These are phyloP conservation scores for Alternaria tenuissima DNA, from an alignment of 2,329 filamentous ascomycete species.

Conservation along the genomic window DNA sequence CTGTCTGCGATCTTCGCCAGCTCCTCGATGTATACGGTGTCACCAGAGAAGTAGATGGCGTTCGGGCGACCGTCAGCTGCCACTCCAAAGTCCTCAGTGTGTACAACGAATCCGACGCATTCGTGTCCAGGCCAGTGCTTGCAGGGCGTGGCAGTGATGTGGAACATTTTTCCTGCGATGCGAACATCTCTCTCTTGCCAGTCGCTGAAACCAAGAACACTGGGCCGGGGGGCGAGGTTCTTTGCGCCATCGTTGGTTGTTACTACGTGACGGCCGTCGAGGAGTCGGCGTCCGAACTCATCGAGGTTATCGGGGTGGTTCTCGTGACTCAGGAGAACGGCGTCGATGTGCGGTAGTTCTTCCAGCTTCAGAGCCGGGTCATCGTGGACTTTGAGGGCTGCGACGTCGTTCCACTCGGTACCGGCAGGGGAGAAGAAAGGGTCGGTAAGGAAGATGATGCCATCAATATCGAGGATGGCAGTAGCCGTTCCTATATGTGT, in stretches of 20 bases:
- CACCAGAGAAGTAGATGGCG: conserved; percentile 60
- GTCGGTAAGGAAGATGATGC: conserved; percentile 38
- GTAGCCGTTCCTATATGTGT: conserved; percentile 61
- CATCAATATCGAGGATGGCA: conserved; percentile 52
- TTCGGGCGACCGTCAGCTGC: conserved; percentile 51
- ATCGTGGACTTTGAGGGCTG: conserved; percentile 1
- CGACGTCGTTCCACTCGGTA: conserved; percentile 1
- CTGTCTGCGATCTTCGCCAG: conserved; percentile 10
- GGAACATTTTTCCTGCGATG: conserved; percentile 42
- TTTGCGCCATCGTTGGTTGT: conserved; percentile 58
- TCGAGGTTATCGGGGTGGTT: conserved; percentile 62
- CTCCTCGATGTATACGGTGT: conserved; percentile 59
- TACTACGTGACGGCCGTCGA: conserved; percentile 58
- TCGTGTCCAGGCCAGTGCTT: conserved; percentile 57
- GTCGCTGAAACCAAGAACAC: conserved; percentile 38
- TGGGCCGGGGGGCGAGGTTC: conserved; percentile 56
- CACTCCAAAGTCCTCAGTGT: conserved; percentile 49
- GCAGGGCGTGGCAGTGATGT: conserved; percentile 56
- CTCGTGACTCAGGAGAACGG: conserved; percentile 61
- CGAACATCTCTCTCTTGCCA: conserved; percentile 39
- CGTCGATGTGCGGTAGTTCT: conserved; percentile 57
- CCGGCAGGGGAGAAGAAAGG: conserved; percentile 33
- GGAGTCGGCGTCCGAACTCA: conserved; percentile 54
- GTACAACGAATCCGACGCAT: conserved; percentile 57
- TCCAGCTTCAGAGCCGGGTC: conserved; percentile 50